Percentiles rank a stretch among this genome's conserved stretches.
These are phyloP conservation scores for Saposhnikovia divaricata DNA, from an alignment of 129 eudicot species.

Conservation along the genomic window DNA sequence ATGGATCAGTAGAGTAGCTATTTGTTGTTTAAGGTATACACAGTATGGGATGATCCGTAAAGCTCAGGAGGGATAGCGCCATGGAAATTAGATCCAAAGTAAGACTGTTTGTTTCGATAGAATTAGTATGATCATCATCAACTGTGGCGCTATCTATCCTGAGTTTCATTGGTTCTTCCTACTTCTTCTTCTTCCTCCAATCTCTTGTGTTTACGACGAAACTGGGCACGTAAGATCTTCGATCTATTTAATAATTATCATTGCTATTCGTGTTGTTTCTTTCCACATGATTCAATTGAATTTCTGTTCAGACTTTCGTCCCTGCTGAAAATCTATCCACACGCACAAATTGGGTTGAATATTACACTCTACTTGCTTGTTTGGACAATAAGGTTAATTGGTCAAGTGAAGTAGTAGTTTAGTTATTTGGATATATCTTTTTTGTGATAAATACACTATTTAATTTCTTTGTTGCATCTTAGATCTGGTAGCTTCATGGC, in stretches of 20 bases:
- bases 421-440: background rate
- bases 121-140: background rate
- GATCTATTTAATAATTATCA: background rate
- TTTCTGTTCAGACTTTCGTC: background rate
- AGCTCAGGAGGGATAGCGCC: conserved; percentile 58
- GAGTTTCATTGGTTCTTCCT: conserved; percentile 29
- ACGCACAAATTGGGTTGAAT: no score
- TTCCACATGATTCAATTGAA: background rate
- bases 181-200: conserved; percentile 5
- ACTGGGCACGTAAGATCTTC: background rate
- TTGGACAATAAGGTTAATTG: background rate
- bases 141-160: conserved; percentile 41
- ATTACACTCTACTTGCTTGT: background rate
- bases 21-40: background rate
- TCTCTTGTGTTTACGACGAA: background rate
- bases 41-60: conserved; percentile 24
- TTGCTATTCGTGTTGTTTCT: background rate
- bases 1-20: background rate
- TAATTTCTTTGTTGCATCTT: background rate
- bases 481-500: background rate
- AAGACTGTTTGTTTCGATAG: background rate
- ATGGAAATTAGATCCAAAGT: background rate
- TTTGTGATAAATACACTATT: background rate
- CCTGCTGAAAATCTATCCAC: background rate
- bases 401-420: background rate